Evolutionary conservation across 2,329 filamentous ascomycete species (phyloP).

Genomic region (Fusarium citri): DNA sequence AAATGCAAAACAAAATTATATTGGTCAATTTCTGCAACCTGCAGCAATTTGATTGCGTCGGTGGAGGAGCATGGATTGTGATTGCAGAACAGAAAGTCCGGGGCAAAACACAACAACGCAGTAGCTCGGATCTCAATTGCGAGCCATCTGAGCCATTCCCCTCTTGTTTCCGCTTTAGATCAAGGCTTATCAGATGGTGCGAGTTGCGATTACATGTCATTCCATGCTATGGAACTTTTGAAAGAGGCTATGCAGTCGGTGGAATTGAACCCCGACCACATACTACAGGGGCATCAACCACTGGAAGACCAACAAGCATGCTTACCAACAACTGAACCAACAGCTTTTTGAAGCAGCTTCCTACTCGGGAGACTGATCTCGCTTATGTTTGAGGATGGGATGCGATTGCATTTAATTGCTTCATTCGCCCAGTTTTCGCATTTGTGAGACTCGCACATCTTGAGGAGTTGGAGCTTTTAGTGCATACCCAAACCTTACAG

Average conservation of each 20-base stretch:
- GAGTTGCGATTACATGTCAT: background rate
- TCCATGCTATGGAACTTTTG: background rate
- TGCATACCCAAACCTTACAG: background rate
- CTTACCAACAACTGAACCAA: background rate
- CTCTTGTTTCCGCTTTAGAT: background rate
- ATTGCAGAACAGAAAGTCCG: background rate
- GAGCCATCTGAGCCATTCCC: background rate
- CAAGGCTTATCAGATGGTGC: background rate
- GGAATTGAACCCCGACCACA: background rate
- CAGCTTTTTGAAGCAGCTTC: background rate
- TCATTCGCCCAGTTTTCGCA: background rate
- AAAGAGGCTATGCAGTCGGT: background rate
- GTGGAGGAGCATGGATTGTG: background rate
- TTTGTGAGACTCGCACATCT: background rate
- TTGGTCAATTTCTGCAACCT: background rate
- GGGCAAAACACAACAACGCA: background rate
- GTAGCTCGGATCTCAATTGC: background rate
- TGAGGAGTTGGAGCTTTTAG: background rate
- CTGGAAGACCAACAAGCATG: background rate
- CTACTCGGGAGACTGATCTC: background rate
- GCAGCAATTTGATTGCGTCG: background rate
- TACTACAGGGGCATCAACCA: background rate
- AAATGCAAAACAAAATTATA: background rate
- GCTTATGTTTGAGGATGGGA: background rate
- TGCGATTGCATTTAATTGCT: background rate